phyloP scores from a whole-genome alignment of 73 alveolate species.

The Blepharisma japonicum region DNA sequence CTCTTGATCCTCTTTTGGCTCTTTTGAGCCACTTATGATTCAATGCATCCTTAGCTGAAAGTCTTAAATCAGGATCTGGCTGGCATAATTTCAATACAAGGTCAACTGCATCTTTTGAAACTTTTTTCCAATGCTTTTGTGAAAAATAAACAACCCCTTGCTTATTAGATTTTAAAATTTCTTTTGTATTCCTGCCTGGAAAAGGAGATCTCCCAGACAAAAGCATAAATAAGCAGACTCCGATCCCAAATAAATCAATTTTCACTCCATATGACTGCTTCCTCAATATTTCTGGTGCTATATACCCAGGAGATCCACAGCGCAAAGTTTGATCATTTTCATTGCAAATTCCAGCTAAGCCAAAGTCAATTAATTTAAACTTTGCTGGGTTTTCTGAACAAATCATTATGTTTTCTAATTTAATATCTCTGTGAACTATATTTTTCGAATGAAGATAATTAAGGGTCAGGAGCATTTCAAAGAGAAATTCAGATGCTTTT shows the following conservation, averaged over 20 bases:
- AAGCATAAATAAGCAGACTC: neutral
- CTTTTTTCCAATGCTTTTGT: slow-evolving; percentile 15
- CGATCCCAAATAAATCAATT: slow-evolving; percentile 4
- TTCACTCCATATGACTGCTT: neutral
- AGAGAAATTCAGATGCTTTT: neutral
- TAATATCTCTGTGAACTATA: neutral
- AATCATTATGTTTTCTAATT: neutral
- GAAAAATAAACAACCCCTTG: neutral
- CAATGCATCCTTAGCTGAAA: neutral
- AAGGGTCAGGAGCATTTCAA: neutral
- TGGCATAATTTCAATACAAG: neutral
- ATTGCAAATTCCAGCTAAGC: neutral
- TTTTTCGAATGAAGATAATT: neutral
- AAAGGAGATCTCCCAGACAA: slow-evolving; percentile 6
- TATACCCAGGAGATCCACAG: slow-evolving; percentile 30
- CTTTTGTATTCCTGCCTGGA: neutral
- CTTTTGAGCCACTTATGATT: neutral
- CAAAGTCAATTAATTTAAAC: neutral
- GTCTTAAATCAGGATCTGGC: slow-evolving; percentile 14
- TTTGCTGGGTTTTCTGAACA: neutral
- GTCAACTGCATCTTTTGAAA: slow-evolving; percentile 11
- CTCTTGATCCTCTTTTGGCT: neutral
- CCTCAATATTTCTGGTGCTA: slow-evolving; percentile 19
- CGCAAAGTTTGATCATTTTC: neutral
- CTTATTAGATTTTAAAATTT: neutral